A percentile compares a stretch with the other conserved stretches of the same genome.
phyloP scores from a whole-genome alignment of 148 eudicot genomes.

The Rhododendron kiyosumense region DNA sequence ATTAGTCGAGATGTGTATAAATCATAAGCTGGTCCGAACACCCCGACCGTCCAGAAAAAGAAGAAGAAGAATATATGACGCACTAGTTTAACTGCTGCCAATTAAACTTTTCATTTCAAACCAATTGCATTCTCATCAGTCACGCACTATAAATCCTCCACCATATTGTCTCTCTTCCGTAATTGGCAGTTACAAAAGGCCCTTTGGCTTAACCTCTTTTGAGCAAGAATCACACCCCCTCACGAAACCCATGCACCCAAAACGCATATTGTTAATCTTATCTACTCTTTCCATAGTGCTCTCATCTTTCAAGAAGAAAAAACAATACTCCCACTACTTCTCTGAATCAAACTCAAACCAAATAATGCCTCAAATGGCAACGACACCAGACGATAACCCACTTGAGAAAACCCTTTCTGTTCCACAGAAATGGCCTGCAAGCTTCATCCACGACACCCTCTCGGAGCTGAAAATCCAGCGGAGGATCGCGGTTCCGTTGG shows the following conservation, averaged over 20 bases:
- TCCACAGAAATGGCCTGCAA: constrained; percentile 15
- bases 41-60: no score
- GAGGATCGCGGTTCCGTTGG: constrained; percentile 49
- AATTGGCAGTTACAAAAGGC: constrained; percentile 19
- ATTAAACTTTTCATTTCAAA: not conserved
- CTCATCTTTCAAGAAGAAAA: not conserved
- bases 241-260: constrained; percentile 31
- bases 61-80: not conserved
- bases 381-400: constrained; percentile 7
- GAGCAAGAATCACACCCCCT: constrained; percentile 7
- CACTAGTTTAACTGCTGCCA: not conserved
- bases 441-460: constrained; percentile 8
- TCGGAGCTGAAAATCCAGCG: constrained; percentile 60
- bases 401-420: not conserved
- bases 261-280: constrained; percentile 13
- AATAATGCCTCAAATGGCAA: constrained; percentile 8
- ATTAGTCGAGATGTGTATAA: no score
- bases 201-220: not conserved
- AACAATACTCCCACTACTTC: not conserved
- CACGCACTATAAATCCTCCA: constrained; percentile 25
- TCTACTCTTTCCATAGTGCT: not conserved
- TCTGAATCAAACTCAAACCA: not conserved
- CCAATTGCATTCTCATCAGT: constrained; percentile 19
- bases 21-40: no score
- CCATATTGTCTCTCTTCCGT: constrained; percentile 8